Evolutionary conservation across 192 early-diverging fungal genomes (phyloP).

Genomic region (Diversispora eburnea): DNA sequence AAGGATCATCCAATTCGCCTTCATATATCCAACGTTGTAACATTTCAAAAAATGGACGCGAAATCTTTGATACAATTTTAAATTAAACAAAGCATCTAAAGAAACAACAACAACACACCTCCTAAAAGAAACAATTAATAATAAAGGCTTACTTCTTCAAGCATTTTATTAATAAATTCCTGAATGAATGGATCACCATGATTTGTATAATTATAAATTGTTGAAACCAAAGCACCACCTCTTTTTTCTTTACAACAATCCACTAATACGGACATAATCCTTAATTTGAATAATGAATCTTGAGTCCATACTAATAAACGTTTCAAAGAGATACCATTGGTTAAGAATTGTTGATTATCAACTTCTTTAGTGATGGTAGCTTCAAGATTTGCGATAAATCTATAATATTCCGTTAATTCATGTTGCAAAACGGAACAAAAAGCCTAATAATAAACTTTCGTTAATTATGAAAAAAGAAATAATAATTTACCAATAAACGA

Average conservation of each 20-base stretch:
- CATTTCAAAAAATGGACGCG: constrained; percentile 88
- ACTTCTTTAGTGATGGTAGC: constrained; percentile 59
- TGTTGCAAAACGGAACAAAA: constrained; percentile 76
- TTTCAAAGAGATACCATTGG: constrained; percentile 71
- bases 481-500: neutral
- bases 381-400: constrained; percentile 82
- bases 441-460: constrained; percentile 56
- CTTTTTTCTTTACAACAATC: constrained; percentile 60
- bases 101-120: neutral
- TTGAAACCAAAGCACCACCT: constrained; percentile 70
- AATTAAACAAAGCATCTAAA: neutral
- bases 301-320: constrained; percentile 83
- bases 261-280: constrained; percentile 69
- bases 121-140: constrained; percentile 9
- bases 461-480: neutral
- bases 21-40: constrained; percentile 89
- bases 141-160: constrained; percentile 55
- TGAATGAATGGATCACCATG: constrained; percentile 92
- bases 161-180: constrained; percentile 67
- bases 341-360: constrained; percentile 36
- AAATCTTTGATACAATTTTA: constrained; percentile 41
- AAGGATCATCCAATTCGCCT: constrained; percentile 90
- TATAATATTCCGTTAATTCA: constrained; percentile 82
- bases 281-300: constrained; percentile 71
- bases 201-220: constrained; percentile 75